Percentiles rank a stretch among this genome's conserved stretches.
Conservation (phyloP, 805 yeast species). For the Saccharomycopsis guyanensis region DNA sequence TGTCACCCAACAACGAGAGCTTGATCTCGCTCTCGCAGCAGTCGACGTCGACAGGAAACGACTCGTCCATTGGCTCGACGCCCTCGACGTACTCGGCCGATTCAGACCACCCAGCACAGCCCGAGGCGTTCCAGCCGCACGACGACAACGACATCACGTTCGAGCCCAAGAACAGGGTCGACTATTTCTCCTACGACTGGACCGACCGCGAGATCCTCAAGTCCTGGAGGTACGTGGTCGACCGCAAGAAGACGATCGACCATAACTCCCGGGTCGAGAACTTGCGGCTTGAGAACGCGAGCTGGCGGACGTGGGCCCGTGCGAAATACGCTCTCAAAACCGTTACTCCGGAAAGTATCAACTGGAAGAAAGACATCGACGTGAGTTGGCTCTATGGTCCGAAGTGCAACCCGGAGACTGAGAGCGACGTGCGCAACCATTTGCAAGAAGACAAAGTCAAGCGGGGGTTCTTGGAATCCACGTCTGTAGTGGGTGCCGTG, state of each 20-base stretch:
- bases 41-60: constrained; percentile 1
- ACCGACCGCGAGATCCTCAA: constrained; percentile 87
- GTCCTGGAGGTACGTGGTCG: constrained; percentile 89
- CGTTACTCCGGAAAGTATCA: constrained; percentile 82
- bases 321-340: constrained; percentile 58
- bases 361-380: constrained; percentile 96
- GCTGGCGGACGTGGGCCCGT: constrained; percentile 96
- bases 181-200: constrained; percentile 94
- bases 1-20: constrained; percentile 18
- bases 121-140: constrained; percentile 41
- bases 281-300: constrained; percentile 65
- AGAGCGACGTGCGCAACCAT: constrained; percentile 19
- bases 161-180: constrained; percentile 88
- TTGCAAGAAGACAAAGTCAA: constrained; percentile 9
- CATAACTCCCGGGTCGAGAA: constrained; percentile 40
- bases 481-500: neutral
- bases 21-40: neutral
- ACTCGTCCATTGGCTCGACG: constrained; percentile 8
- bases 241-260: constrained; percentile 27
- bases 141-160: constrained; percentile 77
- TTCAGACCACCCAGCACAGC: constrained; percentile 18
- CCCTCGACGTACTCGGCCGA: constrained; percentile 11
- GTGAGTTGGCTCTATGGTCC: constrained; percentile 99
- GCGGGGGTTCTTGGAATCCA: neutral
- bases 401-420: constrained; percentile 21